These are phyloP conservation scores for Penicillium sp. DNA, from an alignment of 2,329 filamentous ascomycete genomes.

Conservation along the genomic window DNA sequence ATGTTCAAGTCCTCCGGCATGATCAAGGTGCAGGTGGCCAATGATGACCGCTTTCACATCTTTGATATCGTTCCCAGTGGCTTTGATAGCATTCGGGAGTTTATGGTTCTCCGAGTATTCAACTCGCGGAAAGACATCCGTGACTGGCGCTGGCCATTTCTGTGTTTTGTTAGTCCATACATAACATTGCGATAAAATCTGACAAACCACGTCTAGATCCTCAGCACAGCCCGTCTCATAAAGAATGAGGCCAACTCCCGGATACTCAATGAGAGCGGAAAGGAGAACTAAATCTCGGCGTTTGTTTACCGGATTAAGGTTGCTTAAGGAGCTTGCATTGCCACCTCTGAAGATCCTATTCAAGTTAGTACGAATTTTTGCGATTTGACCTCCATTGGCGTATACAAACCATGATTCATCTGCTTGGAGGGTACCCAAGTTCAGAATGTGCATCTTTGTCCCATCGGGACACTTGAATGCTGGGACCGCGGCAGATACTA, in stretches of 20 bases:
- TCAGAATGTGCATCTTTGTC: conserved; percentile 50
- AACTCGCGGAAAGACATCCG: conserved; percentile 43
- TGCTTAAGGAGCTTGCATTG: conserved; percentile 41
- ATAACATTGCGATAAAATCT: neutral
- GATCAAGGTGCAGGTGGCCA: conserved; percentile 51
- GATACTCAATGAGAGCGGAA: conserved; percentile 48
- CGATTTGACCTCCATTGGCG: neutral
- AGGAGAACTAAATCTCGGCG: conserved; percentile 45
- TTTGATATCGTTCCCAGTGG: conserved; percentile 45
- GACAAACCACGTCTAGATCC: conserved; percentile 40
- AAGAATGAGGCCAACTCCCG: conserved; percentile 46
- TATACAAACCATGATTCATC: conserved; percentile 48
- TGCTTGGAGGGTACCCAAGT: conserved; percentile 47
- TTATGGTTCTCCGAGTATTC: conserved; percentile 35
- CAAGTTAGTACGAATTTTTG: neutral
- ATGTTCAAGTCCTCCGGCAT: conserved; percentile 50
- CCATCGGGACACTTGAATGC: conserved; percentile 30
- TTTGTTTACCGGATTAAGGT: conserved; percentile 43
- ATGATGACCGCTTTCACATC: conserved; percentile 51
- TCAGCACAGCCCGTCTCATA: conserved; percentile 50
- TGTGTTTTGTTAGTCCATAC: conserved; percentile 5
- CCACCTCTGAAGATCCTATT: conserved; percentile 40
- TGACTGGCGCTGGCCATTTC: conserved; percentile 38
- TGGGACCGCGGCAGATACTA: conserved; percentile 12
- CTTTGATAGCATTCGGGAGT: conserved; percentile 39